Evolutionary conservation across 2,329 filamentous ascomycete species (phyloP).

Genomic region (Atkinsonella hypoxylon): DNA sequence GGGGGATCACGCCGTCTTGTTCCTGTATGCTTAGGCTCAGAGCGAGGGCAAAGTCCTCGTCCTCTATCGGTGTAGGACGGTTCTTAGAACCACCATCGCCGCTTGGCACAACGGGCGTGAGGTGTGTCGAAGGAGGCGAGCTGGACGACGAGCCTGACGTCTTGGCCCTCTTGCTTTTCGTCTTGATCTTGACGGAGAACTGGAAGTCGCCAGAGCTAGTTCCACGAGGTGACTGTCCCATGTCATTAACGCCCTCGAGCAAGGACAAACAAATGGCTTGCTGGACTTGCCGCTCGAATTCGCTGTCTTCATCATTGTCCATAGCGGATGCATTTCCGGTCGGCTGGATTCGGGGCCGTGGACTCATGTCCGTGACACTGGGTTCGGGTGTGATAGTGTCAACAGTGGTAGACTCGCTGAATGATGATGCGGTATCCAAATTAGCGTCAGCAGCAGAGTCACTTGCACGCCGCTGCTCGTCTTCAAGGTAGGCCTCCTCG

Average conservation of each 20-base stretch:
- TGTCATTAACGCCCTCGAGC: conserved; percentile 40
- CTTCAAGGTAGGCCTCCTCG: conserved; percentile 44
- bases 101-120: conserved; percentile 17
- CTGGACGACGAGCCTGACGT: conserved; percentile 17
- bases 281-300: conserved; percentile 50
- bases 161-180: conserved; percentile 29
- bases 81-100: conserved; percentile 9
- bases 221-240: conserved; percentile 31
- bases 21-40: conserved; percentile 49
- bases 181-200: conserved; percentile 37
- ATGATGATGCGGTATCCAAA: conserved; percentile 30
- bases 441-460: conserved; percentile 37
- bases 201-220: conserved; percentile 38
- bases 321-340: neutral
- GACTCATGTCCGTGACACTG: conserved; percentile 32
- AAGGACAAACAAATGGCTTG: conserved; percentile 50
- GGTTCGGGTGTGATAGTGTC: conserved; percentile 44
- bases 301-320: conserved; percentile 28
- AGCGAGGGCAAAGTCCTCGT: conserved; percentile 49
- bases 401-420: conserved; percentile 28
- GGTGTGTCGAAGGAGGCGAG: conserved; percentile 24
- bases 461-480: conserved; percentile 43
- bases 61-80: conserved; percentile 15
- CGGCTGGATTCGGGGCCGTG: conserved; percentile 13
- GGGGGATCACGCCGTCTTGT: conserved; percentile 20